Conservation (phyloP, 441 rosid species). For the Erodium chrysanthum region DNA sequence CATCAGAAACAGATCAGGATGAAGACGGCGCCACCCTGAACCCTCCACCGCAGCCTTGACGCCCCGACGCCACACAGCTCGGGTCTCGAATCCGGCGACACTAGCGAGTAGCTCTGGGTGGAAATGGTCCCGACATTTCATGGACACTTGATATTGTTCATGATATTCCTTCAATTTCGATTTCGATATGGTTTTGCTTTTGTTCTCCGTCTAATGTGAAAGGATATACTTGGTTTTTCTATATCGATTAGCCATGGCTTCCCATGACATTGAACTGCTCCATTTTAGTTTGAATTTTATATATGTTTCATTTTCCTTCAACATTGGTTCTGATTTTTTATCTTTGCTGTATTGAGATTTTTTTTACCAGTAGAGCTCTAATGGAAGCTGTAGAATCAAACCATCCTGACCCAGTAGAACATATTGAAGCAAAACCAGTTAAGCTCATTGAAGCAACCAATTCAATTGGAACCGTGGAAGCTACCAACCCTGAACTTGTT, state of each 20-base stretch:
- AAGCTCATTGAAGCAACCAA: neutral
- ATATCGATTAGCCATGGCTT: too few relatives aligned
- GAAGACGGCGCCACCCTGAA: too few relatives aligned
- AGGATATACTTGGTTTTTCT: too few relatives aligned
- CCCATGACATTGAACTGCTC: neutral
- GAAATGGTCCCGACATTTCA: too few relatives aligned
- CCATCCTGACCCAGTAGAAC: neutral
- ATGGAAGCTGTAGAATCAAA: constrained; percentile 3
- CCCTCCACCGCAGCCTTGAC: too few relatives aligned
- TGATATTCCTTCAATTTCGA: neutral
- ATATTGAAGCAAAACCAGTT: neutral
- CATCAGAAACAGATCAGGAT: too few relatives aligned
- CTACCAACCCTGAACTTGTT: neutral
- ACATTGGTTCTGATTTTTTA: neutral
- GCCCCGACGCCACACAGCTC: too few relatives aligned
- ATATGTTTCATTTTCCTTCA: neutral
- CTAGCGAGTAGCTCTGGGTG: too few relatives aligned
- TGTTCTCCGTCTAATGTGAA: neutral
- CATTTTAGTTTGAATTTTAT: neutral
- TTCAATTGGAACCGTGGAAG: neutral
- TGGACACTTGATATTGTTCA: too few relatives aligned
- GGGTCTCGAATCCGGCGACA: too few relatives aligned
- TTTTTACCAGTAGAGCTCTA: neutral
- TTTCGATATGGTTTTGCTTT: neutral
- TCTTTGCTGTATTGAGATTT: too few relatives aligned